Base-by-base conservation (phyloP, 2,329 filamentous ascomycete species). In the Colletotrichum abscissum region DNA sequence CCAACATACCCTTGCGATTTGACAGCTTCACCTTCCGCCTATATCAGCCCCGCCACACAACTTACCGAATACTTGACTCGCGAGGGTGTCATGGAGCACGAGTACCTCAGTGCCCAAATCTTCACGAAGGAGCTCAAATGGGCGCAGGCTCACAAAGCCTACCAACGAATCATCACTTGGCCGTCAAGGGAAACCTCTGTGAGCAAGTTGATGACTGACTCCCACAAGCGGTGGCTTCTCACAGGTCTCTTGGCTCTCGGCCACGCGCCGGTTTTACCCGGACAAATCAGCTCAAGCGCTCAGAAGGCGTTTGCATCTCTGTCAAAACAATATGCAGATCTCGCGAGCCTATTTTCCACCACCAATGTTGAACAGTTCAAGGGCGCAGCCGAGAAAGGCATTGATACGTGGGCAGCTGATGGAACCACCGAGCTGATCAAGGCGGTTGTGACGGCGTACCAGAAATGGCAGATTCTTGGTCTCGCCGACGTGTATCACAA, bases 191-290 rank as follows among this genome's bases (percentile, higher is more conserved):
- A 91, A 24, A 85, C 87, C 38, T 87, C 90, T 46, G 86, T 91
- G 14, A 96, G 92, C 81, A 92, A 91, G 80, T 88, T 97, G 63
- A 97, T 97, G 93, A 87, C 93, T 4, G 95, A 98, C 76, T 94
- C 94, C 6, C 96, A 97, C 86, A 97, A 96, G 84, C 97, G 96
- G 82, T 98, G 95, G 93, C 80, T 97, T 9, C 84, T 99, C 19
- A 88, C 95, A 11, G 91, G 91, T 66, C 87, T 98, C 67, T 85
- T 99, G 22, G 86, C 90, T 7, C 85, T 91, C 66, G 95, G 95
- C 76, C 89, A 86, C 77, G 85, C 86, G 5, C 84, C 85, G 2
- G 76, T 82, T 0, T 79, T 90, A 11, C 93, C 94, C 1, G 85
- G 87, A 52, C 88, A 89, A 59, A 88, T 89, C 8, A 86, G 88